Evolutionary conservation across 2,329 filamentous ascomycete genomes (phyloP).

Genomic region (Talaromyces pinophilus): DNA sequence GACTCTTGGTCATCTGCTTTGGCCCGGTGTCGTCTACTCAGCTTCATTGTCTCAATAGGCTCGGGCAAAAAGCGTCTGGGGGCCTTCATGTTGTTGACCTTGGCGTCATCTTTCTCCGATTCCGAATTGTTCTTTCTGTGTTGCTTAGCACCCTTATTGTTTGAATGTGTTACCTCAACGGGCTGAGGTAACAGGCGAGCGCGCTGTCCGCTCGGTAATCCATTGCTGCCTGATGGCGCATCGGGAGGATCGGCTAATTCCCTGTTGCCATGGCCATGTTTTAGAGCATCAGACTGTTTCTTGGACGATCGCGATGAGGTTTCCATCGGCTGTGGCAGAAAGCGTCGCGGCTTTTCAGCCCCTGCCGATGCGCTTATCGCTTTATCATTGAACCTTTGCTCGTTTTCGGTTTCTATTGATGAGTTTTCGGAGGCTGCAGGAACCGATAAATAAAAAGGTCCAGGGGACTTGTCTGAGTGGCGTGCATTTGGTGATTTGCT

Average conservation of each 20-base stretch:
- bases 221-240: background rate
- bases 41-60: constrained; percentile 35
- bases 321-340: constrained; percentile 48
- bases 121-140: constrained; percentile 26
- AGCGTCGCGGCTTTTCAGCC: constrained; percentile 27
- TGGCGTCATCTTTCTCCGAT: background rate
- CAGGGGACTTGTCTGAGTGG: constrained; percentile 3
- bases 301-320: constrained; percentile 45
- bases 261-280: constrained; percentile 7
- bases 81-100: background rate
- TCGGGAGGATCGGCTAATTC: background rate
- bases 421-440: background rate
- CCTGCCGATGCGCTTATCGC: background rate
- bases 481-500: constrained; percentile 18
- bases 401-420: background rate
- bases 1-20: constrained; percentile 28
- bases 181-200: constrained; percentile 10
- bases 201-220: constrained; percentile 14
- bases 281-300: constrained; percentile 26
- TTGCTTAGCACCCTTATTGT: constrained; percentile 52
- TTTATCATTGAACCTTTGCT: constrained; percentile 2
- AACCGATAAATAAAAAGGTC: constrained; percentile 14
- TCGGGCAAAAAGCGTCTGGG: constrained; percentile 36
- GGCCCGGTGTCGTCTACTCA: constrained; percentile 35
- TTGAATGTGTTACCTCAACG: constrained; percentile 11